Conservation (phyloP, 176 grass and related monocot species). For the Melocanna baccifera region DNA sequence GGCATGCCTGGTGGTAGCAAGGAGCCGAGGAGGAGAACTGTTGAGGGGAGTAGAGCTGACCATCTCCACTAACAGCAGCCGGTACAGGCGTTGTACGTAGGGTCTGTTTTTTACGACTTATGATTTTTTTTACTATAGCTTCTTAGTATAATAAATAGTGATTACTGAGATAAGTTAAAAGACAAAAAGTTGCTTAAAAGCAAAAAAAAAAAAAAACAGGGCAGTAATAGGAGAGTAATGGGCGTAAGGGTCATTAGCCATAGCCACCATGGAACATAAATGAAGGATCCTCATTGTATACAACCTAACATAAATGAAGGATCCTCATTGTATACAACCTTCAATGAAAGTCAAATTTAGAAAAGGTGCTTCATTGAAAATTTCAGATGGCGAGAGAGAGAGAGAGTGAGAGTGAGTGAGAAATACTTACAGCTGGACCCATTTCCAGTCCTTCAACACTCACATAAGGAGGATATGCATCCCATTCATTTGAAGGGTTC, state of each 20-base stretch:
- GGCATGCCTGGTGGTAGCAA: slow-evolving; percentile 86
- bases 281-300: slow-evolving; percentile 84
- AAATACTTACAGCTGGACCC: slow-evolving; percentile 54
- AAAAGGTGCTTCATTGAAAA: not conserved
- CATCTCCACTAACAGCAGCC: slow-evolving; percentile 68
- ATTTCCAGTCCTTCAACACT: slow-evolving; percentile 72
- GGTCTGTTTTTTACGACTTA: too few species aligned
- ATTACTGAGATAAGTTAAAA: too few species aligned
- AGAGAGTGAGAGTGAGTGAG: too few species aligned
- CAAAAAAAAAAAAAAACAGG: too few species aligned
- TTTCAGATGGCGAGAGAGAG: not conserved
- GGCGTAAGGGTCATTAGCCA: slow-evolving; percentile 92
- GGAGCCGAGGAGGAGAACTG: slow-evolving; percentile 90
- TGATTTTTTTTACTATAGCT: too few species aligned
- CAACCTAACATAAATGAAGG: slow-evolving; percentile 85
- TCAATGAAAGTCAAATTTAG: slow-evolving; percentile 33
- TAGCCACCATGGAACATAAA: slow-evolving; percentile 87
- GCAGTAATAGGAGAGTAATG: slow-evolving; percentile 71
- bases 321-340: slow-evolving; percentile 91
- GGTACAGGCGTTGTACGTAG: slow-evolving; percentile 80
- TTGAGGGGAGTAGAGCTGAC: slow-evolving; percentile 84
- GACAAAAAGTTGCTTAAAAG: too few species aligned
- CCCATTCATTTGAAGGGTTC: slow-evolving; percentile 63
- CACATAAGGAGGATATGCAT: slow-evolving; percentile 64
- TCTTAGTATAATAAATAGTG: too few species aligned